Conservation (phyloP, 768 basidiomycete species). For the Termitomyces sp. region DNA sequence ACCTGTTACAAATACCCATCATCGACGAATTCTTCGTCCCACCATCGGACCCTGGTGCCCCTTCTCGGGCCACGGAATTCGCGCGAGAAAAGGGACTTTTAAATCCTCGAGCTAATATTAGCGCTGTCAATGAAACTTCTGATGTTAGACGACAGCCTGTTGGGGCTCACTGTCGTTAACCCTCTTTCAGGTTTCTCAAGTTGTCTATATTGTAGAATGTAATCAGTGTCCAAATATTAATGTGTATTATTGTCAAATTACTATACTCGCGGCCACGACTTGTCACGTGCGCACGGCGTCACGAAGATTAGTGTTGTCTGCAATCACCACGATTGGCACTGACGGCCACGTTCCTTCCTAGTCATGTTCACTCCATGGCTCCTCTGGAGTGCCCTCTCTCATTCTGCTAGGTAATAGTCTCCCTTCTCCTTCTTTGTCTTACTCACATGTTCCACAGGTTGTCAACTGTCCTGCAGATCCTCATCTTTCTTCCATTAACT, state of each 20-base stretch:
- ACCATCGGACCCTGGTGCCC: conserved; percentile 73
- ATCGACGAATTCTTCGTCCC: conserved; percentile 91
- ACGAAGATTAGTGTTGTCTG: not conserved
- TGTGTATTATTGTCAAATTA: no score
- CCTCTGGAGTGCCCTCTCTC: conserved; percentile 61
- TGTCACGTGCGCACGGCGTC: conserved; percentile 10
- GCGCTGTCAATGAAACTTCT: conserved; percentile 20
- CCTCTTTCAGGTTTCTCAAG: not conserved
- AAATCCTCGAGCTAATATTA: conserved; percentile 44
- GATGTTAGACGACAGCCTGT: conserved; percentile 8
- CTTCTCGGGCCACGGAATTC: conserved; percentile 72
- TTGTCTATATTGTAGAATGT: not conserved
- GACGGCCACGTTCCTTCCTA: not conserved
- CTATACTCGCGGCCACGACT: not conserved
- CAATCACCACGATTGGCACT: not conserved
- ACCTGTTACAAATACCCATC: conserved; percentile 91
- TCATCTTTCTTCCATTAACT: conserved; percentile 81
- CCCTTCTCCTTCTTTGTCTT: not conserved
- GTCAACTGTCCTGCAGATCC: conserved; percentile 74
- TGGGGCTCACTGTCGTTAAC: conserved; percentile 15
- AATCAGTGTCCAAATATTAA: no score
- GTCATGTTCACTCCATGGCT: conserved; percentile 56
- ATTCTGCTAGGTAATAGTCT: conserved; percentile 50
- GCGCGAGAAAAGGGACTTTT: conserved; percentile 86
- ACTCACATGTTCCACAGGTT: conserved; percentile 38